phyloP scores from a whole-genome alignment of 208 protist genomes.

The Vickermania spadyakhi region DNA sequence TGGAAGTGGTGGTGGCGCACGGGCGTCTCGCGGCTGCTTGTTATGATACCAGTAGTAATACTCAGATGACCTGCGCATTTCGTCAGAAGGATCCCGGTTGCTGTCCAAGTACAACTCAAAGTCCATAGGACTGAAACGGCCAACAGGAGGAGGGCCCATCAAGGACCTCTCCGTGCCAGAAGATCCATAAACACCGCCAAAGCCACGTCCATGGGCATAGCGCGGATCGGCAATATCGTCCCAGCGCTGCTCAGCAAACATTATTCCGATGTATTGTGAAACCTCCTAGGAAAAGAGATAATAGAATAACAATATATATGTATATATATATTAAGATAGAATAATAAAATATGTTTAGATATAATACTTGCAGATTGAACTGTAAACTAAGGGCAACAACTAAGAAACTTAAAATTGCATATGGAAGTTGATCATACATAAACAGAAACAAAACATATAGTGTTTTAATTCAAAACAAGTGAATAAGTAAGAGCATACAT shows the following conservation, averaged over 20 bases:
- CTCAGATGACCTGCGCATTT: conserved; percentile 75
- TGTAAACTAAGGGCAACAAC: too few relatives aligned
- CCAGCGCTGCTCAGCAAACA: conserved; percentile 11
- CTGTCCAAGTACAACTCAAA: conserved; percentile 77
- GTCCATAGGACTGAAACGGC: conserved; percentile 73
- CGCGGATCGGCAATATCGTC: conserved; percentile 5
- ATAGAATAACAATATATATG: too few relatives aligned
- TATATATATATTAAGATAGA: too few relatives aligned
- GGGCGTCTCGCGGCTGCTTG: conserved; percentile 54
- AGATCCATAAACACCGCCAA: conserved; percentile 1
- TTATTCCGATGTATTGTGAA: too few relatives aligned
- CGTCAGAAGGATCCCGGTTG: conserved; percentile 57
- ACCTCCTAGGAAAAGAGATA: too few relatives aligned
- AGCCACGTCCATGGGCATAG: not conserved
- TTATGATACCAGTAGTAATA: conserved; percentile 84
- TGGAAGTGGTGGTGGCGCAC: conserved; percentile 55
- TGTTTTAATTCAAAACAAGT: too few relatives aligned
- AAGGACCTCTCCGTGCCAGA: not conserved
- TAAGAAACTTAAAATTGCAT: too few relatives aligned
- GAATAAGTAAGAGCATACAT: too few relatives aligned
- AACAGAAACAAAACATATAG: too few relatives aligned
- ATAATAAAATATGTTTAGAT: too few relatives aligned
- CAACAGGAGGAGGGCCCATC: conserved; percentile 6
- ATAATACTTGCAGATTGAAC: too few relatives aligned
- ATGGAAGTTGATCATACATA: too few relatives aligned